A percentile compares a stretch with the other conserved stretches of the same genome.
These are phyloP conservation scores for Stygiomarasmius scandens DNA, from an alignment of 1,284 basidiomycete genomes.

Conservation along the genomic window DNA sequence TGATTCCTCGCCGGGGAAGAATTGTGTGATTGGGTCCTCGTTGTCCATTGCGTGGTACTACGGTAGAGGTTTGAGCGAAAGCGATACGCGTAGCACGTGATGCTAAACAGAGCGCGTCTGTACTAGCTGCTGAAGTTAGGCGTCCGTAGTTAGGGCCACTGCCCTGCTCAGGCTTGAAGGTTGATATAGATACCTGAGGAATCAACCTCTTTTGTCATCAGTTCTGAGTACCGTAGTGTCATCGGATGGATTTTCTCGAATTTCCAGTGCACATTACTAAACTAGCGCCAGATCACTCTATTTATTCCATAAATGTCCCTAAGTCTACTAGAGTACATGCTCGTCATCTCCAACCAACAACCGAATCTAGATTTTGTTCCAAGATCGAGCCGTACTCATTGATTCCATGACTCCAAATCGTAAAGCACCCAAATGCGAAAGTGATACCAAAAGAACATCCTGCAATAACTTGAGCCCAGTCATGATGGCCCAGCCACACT, in stretches of 20 bases:
- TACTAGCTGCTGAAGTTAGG: no score
- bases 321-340: no score
- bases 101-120: background rate
- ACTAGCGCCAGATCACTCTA: no score
- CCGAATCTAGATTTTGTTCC: slow-evolving; percentile 23
- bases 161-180: no score
- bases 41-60: slow-evolving; percentile 18
- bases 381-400: slow-evolving; percentile 32
- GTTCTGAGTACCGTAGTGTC: no score
- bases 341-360: slow-evolving; percentile 9
- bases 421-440: slow-evolving; percentile 65
- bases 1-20: slow-evolving; percentile 72
- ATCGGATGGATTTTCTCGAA: no score
- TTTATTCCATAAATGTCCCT: no score
- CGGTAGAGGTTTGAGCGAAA: background rate
- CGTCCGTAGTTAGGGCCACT: background rate
- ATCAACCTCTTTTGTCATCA: no score
- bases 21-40: slow-evolving; percentile 74
- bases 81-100: slow-evolving; percentile 2
- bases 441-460: slow-evolving; percentile 63
- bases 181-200: no score
- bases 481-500: slow-evolving; percentile 84
- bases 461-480: slow-evolving; percentile 71
- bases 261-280: no score
- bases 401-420: slow-evolving; percentile 52